Evolutionary conservation across 2,329 filamentous ascomycete genomes (phyloP), one percentile per base, ranked within the genome.

Genomic region (Diplodia mutila): DNA sequence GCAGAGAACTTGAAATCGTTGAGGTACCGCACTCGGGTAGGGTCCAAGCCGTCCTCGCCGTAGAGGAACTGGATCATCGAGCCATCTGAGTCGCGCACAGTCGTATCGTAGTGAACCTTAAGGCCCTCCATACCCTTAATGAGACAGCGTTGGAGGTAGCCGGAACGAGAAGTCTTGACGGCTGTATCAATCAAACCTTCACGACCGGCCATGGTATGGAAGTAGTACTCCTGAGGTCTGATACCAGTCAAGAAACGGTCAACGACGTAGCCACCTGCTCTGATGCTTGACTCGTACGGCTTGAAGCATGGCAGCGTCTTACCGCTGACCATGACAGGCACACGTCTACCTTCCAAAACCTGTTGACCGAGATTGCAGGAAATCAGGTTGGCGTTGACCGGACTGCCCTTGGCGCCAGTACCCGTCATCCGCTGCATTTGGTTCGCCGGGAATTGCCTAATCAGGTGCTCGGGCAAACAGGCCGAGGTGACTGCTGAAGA

Each of bases 361-460:
- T 99, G 95, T 77, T 99, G 95, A 63, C 95, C 95, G 49, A 99
- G 86, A 76, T 99, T 97, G 80, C 94, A 98, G 29, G 94, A 98
- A 78, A 99, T 99, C 69, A 97, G 88, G 75, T 97, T 97, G 61
- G 95, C 95, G 77, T 99, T 99, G 80, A 99, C 95, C 74, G 87
- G 84, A 66, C 88, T 91, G 77, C 95, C 95, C 82, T 99, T 99
- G 63, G 95, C 95, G 78, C 95, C 95, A 67, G 95, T 97, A 16
- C 90, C 91, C 25, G 95, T 99, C 95, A 99, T 99, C 71, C 92
- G 89, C 84, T 99, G 95, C 94, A 99, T 99, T 80, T 98, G 94
- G 76, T 99, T 99, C 76, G 90, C 91, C 0, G 95, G 95, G 80
- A 99, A 99, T 8, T 91, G 88, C 80, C 98, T 99, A 74, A 92